A percentile compares a stretch with the other conserved stretches of the same genome.
Conservation (phyloP, 495 filamentous ascomycete genomes). For the Sporormia fimetaria region DNA sequence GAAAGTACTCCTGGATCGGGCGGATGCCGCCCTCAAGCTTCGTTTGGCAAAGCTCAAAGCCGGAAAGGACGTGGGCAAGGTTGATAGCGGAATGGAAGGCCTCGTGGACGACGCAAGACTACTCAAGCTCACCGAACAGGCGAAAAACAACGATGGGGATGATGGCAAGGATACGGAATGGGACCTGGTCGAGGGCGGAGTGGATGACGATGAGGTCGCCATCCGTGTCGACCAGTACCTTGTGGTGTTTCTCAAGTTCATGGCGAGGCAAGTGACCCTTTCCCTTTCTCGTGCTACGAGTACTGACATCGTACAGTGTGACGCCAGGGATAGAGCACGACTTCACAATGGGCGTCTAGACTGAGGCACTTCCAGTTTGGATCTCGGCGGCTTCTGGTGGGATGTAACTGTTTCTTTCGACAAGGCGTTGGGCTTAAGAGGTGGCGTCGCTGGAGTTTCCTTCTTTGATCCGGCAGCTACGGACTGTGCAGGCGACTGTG, state of each 20-base stretch:
- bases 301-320: slow-evolving; percentile 40
- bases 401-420: too few species aligned
- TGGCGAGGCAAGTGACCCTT: slow-evolving; percentile 46
- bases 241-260: slow-evolving; percentile 97
- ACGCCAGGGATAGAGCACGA: slow-evolving; percentile 97
- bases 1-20: slow-evolving; percentile 93
- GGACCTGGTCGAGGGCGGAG: slow-evolving; percentile 58
- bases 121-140: slow-evolving; percentile 35
- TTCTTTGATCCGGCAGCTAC: too few species aligned
- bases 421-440: too few species aligned
- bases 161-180: slow-evolving; percentile 61
- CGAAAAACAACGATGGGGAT: slow-evolving; percentile 31
- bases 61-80: slow-evolving; percentile 44
- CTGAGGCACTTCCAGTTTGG: too few species aligned
- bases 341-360: slow-evolving; percentile 89
- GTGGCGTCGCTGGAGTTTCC: too few species aligned
- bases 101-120: slow-evolving; percentile 48
- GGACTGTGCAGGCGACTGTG: too few species aligned
- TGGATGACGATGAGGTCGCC: slow-evolving; percentile 69
- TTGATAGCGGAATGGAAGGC: slow-evolving; percentile 50
- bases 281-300: not conserved
- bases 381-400: too few species aligned
- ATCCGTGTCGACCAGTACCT: slow-evolving; percentile 96
- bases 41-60: slow-evolving; percentile 65
- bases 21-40: slow-evolving; percentile 83